Base-by-base conservation (phyloP, 805 yeast genomes). In the Zygosaccharomyces gambellarensis region DNA sequence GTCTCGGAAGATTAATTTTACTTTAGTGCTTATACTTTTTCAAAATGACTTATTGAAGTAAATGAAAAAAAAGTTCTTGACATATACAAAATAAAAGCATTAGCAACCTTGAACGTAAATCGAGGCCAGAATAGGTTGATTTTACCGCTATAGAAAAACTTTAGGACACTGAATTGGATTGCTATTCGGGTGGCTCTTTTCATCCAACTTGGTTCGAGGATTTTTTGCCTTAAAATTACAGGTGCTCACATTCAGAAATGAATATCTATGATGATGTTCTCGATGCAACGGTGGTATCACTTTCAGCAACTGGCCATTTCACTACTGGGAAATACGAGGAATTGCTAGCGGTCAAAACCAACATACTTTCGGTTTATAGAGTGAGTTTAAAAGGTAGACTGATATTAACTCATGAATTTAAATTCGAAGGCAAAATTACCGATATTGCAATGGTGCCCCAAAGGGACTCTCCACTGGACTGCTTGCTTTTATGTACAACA, bases 211-310 rank as follows among this genome's bases (percentile, higher is more conserved):
- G 6, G 17, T 34, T 34, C 23, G 21, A 17, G 38, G 38, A 17
- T 14, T 14, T 17, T 14, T 34, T 21, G 17, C 38, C 22, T 34
- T 14, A 34, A 34, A 34, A 14, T 14, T 14, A 34, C 19, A 14
- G 38, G 21, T 14, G 19, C 23, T 10, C 38, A 34, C 9, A 10
- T 14, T 34, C 19, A n/a, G 25, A 28, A n/a, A 89, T 89, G 97
- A 88, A 88, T 59, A 84, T 85, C 12, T 87, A 85, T 65, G 81
- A 84, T 55, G 89, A 86, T 64, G 74, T 89, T 56, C 74, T 86
- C 43, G 85, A 80, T 56, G 95, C 96, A 2, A 74, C 95, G 1
- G 78, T 82, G 56, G 87, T 87, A 34, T 66, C 83, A n/a, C 80
- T 79, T 52, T 74, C 85, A 41, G 54, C 82, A 22, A 71, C 79